A percentile compares a stretch with the other conserved stretches of the same genome.
phyloP scores from a whole-genome alignment of 257 asterid genomes.

The Ballota nigra region DNA sequence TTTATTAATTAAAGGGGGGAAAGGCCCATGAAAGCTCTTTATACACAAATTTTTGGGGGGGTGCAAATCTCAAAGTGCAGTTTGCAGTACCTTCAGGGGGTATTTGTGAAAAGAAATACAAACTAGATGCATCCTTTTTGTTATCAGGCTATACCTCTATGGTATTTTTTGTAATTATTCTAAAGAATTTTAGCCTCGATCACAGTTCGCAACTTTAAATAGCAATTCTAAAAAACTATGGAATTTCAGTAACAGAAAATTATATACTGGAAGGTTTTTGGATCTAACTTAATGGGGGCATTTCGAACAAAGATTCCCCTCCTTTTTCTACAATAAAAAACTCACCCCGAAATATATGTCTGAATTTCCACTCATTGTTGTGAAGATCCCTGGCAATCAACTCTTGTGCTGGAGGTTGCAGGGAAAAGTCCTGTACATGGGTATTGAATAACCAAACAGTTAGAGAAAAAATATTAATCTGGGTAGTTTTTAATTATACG shows the following conservation, averaged over 20 bases:
- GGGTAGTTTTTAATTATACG: not conserved
- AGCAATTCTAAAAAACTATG: not conserved
- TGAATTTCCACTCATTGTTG: conserved; percentile 82
- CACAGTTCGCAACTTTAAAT: not conserved
- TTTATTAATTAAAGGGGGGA: not conserved
- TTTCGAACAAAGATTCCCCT: not conserved
- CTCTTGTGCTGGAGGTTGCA: conserved; percentile 87
- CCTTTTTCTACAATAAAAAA: conserved; percentile 6
- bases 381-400: conserved; percentile 78
- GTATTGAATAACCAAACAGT: conserved; percentile 14
- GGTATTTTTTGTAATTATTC: not conserved
- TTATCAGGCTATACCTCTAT: not conserved
- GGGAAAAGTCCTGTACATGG: conserved; percentile 56
- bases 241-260: not conserved
- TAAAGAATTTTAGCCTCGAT: not conserved
- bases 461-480: not conserved
- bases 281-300: not conserved
- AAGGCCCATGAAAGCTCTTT: too few relatives aligned
- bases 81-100: too few relatives aligned
- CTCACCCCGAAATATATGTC: conserved; percentile 81
- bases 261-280: not conserved
- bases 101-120: too few relatives aligned
- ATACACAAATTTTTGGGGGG: not conserved
- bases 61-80: not conserved
- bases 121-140: not conserved